Conservation (phyloP, 2,329 filamentous ascomycete genomes). For the Trichoderma koningii region DNA sequence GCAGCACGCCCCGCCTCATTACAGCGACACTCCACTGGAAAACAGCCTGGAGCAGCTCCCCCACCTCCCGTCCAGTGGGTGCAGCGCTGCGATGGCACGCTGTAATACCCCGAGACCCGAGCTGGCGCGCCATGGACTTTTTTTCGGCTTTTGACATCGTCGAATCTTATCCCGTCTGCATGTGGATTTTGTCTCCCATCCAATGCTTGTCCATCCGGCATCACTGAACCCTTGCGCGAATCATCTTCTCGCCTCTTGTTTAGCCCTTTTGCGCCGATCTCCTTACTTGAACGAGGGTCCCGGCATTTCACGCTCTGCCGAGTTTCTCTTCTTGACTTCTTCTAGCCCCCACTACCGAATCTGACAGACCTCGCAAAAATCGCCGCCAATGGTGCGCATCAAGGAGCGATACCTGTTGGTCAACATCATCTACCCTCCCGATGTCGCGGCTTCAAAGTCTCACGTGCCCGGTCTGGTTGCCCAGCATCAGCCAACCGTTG, state of each 20-base stretch:
- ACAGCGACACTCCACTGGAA: neutral
- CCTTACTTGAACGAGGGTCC: neutral
- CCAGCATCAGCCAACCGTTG: constrained; percentile 77
- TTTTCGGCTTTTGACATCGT: constrained; percentile 22
- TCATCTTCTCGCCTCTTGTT: neutral
- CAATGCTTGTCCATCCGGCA: neutral
- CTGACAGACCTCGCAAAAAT: neutral
- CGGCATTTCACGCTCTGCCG: constrained; percentile 14
- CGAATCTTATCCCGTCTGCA: neutral
- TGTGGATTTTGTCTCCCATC: no score
- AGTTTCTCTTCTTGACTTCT: neutral
- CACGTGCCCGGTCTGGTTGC: constrained; percentile 63
- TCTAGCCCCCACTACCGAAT: neutral
- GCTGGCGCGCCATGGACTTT: constrained; percentile 22
- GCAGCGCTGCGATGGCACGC: neutral
- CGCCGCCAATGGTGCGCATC: constrained; percentile 78
- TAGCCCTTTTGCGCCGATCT: neutral
- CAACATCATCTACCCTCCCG: constrained; percentile 82
- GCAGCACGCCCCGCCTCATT: neutral
- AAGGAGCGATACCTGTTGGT: constrained; percentile 97
- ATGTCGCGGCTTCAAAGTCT: constrained; percentile 42
- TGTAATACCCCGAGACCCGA: constrained; percentile 23
- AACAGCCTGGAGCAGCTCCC: no score
- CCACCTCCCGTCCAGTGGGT: neutral
- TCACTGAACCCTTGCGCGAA: neutral